Percentiles rank a stretch among this genome's conserved stretches.
phyloP scores from a whole-genome alignment of 1,284 basidiomycete species.

The Moesziomyces globuligerus region DNA sequence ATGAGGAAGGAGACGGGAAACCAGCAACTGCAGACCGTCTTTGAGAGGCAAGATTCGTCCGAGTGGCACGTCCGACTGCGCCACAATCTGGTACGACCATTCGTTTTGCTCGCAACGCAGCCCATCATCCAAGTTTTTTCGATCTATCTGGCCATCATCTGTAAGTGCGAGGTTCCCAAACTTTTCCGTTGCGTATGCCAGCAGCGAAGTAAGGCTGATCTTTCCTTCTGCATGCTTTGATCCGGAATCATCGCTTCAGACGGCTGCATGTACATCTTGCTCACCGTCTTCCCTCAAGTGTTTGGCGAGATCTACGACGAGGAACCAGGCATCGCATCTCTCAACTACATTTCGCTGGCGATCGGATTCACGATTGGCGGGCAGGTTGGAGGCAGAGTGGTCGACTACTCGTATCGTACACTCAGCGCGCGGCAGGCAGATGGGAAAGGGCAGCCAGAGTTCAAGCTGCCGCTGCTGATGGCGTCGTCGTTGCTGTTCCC shows the following conservation, averaged over 20 bases:
- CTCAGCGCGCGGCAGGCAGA: slow-evolving; percentile 71
- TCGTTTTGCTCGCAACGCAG: slow-evolving; percentile 70
- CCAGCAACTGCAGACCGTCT: slow-evolving; percentile 48
- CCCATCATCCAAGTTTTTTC: slow-evolving; percentile 71
- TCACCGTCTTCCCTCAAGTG: slow-evolving; percentile 76
- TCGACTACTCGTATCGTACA: slow-evolving; percentile 73
- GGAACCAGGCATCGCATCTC: slow-evolving; percentile 72
- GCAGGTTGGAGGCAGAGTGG: slow-evolving; percentile 73
- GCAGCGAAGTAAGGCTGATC: too few species aligned
- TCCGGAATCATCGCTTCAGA: slow-evolving; percentile 7
- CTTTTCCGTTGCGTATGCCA: too few species aligned
- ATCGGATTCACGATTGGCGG: slow-evolving; percentile 66
- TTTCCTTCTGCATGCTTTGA: too few species aligned
- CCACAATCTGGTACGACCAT: slow-evolving; percentile 70
- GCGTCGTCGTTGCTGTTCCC: slow-evolving; percentile 72
- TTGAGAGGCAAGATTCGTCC: slow-evolving; percentile 47
- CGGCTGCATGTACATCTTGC: slow-evolving; percentile 70
- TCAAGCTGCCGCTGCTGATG: slow-evolving; percentile 72
- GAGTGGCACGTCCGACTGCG: slow-evolving; percentile 63
- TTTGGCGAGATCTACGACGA: slow-evolving; percentile 71
- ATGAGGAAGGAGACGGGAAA: slow-evolving; percentile 70
- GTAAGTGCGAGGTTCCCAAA: too few species aligned
- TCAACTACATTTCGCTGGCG: slow-evolving; percentile 74
- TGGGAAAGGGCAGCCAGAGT: slow-evolving; percentile 72
- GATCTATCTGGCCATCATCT: slow-evolving; percentile 69